A percentile compares a stretch with the other conserved stretches of the same genome.
phyloP scores from a whole-genome alignment of 805 yeast species.

The Candida hungchunana region DNA sequence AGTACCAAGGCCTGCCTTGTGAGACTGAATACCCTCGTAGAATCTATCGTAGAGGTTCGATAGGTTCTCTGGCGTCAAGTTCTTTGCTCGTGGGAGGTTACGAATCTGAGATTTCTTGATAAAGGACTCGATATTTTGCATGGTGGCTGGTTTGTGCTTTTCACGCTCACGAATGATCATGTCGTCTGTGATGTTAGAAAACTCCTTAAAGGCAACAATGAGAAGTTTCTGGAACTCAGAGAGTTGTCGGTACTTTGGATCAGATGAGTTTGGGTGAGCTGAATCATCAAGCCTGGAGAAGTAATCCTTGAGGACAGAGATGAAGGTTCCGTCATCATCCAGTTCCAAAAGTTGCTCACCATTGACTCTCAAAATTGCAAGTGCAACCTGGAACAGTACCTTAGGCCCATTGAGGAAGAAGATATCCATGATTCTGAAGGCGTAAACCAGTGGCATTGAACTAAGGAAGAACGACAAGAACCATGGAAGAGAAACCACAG shows the following conservation, averaged over 20 bases:
- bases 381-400: slow-evolving; percentile 85
- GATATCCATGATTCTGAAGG: slow-evolving; percentile 86
- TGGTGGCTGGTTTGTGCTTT: slow-evolving; percentile 69
- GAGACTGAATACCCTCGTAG: slow-evolving; percentile 70
- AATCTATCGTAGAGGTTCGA: slow-evolving; percentile 81
- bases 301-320: slow-evolving; percentile 78
- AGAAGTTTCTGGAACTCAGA: slow-evolving; percentile 86
- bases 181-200: slow-evolving; percentile 72
- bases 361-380: slow-evolving; percentile 84
- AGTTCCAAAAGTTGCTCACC: slow-evolving; percentile 78
- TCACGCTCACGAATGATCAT: slow-evolving; percentile 64
- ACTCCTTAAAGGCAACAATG: slow-evolving; percentile 91
- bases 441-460: slow-evolving; percentile 92
- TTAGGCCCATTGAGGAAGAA: slow-evolving; percentile 87
- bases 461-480: slow-evolving; percentile 84
- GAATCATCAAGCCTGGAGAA: slow-evolving; percentile 73
- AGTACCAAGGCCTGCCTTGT: slow-evolving; percentile 49
- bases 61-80: slow-evolving; percentile 53
- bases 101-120: slow-evolving; percentile 90
- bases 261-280: slow-evolving; percentile 68
- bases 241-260: slow-evolving; percentile 58
- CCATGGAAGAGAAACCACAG: slow-evolving; percentile 96
- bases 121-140: slow-evolving; percentile 82
- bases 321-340: slow-evolving; percentile 90
- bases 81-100: slow-evolving; percentile 70